A percentile compares a stretch with the other conserved stretches of the same genome.
phyloP scores from a whole-genome alignment of 306 rosid species.

The Begonia loranthoides region DNA sequence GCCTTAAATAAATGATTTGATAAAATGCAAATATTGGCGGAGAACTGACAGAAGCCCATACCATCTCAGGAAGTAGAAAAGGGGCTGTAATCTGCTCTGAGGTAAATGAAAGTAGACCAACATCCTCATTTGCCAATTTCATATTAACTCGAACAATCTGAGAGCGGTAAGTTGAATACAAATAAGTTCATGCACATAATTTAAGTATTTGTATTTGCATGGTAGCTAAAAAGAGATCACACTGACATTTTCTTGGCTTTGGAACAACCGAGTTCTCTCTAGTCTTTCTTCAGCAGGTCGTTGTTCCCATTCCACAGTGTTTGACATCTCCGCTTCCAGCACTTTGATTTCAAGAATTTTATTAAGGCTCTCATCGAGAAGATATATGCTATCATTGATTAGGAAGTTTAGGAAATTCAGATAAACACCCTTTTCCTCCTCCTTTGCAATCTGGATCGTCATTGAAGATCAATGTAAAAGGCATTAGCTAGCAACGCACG shows the following conservation, averaged over 20 bases:
- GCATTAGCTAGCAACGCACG: conserved; percentile 4
- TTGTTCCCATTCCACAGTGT: conserved; percentile 79
- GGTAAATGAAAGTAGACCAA: conserved; percentile 84
- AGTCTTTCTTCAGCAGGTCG: conserved; percentile 93
- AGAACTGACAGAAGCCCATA: conserved; percentile 4
- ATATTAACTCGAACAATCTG: conserved; percentile 92
- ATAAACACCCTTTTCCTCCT: conserved; percentile 96
- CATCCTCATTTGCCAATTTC: conserved; percentile 98
- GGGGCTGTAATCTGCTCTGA: conserved; percentile 93
- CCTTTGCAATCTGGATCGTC: conserved; percentile 81
- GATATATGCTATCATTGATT: conserved; percentile 92
- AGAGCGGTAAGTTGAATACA: conserved; percentile 9
- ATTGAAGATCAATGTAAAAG: conserved; percentile 10
- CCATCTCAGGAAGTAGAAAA: conserved; percentile 99
- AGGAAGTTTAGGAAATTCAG: conserved; percentile 93
- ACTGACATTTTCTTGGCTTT: conserved; percentile 92
- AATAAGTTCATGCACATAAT: conserved; percentile 16
- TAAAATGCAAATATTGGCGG: background rate
- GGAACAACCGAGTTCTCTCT: conserved; percentile 92
- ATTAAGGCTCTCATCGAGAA: conserved; percentile 94
- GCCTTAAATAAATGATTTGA: background rate
- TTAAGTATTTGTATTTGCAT: conserved; percentile 6
- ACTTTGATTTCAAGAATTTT: conserved; percentile 95
- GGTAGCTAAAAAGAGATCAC: conserved; percentile 2
- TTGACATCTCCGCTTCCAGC: conserved; percentile 97